phyloP scores from a whole-genome alignment of 345 rosid genomes.

The rapeseed (Brassica napus) region Da-Ae NC_063445.1:23750501-23751000 shows the following conservation, averaged over 20 bases:
- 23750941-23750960: not conserved
- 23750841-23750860: conserved; percentile 11
- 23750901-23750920: not conserved
- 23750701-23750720: conserved; percentile 6
- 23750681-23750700: not conserved
- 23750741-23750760: conserved; percentile 13
- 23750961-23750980: not conserved
- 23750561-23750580: conserved; percentile 8
- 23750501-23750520: not conserved
- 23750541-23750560: not conserved
- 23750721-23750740: conserved; percentile 12
- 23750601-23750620: not conserved
- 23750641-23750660: conserved; percentile 9
- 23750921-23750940: not conserved
- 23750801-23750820: not conserved
- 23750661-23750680: not conserved
- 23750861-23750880: conserved; percentile 2
- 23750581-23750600: not conserved
- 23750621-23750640: conserved; percentile 3
- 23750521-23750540: not conserved
- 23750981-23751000: conserved; percentile 13
- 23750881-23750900: conserved; percentile 17
- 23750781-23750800: conserved; percentile 11
- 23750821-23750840: conserved; percentile 21
- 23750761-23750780: not conserved